Evolutionary conservation across 2,329 filamentous ascomycete species (phyloP).

Genomic region (Rutstroemia sydowiana): DNA sequence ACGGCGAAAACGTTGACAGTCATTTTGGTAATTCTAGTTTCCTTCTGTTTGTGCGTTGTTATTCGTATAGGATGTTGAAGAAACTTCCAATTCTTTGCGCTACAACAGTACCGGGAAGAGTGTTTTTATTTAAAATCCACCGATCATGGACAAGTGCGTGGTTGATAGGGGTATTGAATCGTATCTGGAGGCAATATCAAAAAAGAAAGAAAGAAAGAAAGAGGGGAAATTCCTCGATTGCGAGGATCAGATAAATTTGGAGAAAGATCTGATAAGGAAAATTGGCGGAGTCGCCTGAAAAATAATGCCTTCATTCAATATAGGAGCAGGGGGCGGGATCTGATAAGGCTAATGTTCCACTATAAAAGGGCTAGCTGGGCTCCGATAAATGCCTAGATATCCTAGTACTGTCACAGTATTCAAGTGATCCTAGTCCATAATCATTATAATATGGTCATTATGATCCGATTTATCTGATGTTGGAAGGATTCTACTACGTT

Average conservation of each 20-base stretch:
- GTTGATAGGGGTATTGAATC: neutral
- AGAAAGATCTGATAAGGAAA: slow-evolving; percentile 9
- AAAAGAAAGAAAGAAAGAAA: neutral
- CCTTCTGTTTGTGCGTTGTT: neutral
- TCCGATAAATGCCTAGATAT: too few species aligned
- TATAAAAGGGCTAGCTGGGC: too few species aligned
- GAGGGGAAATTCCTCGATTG: neutral
- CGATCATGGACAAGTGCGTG: neutral
- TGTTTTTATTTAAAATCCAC: neutral
- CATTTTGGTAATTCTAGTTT: slow-evolving; percentile 32
- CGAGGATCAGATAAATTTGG: slow-evolving; percentile 8
- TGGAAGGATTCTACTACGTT: too few species aligned
- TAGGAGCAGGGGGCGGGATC: neutral
- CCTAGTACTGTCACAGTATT: too few species aligned
- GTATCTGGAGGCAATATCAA: neutral
- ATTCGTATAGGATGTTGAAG: neutral
- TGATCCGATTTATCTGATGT: too few species aligned
- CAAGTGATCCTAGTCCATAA: too few species aligned
- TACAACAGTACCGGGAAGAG: neutral
- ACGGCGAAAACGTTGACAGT: slow-evolving; percentile 68
- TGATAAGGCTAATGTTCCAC: too few species aligned
- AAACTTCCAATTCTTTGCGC: too few species aligned
- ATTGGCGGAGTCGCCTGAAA: neutral
- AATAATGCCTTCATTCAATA: neutral
- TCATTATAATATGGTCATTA: too few species aligned